Base-by-base conservation (phyloP, 2,329 filamentous ascomycete genomes). In the Ceratocystiopsis brevicomis region DNA sequence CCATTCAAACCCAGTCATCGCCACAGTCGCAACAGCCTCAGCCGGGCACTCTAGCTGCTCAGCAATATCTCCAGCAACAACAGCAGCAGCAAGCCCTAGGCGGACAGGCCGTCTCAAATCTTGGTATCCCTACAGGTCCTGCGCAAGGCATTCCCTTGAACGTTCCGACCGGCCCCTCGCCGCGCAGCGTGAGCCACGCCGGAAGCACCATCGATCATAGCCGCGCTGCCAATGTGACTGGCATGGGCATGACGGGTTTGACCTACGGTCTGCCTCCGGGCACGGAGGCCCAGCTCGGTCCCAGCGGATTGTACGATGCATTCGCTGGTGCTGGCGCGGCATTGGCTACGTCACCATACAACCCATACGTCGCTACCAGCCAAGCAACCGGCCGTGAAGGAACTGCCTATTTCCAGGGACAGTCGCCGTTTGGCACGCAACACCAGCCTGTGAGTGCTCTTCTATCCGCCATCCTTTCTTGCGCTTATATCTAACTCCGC, bases 361-460 rank as follows among this genome's bases (percentile, higher is more conserved):
- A 84, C 52, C 84, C 85, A 2, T 95, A 93, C 59, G 75, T 78
- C 2, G 78, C 39, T 12, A 35, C 85, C 52, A 81, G 90, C 46
- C 70, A 74, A 41, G 64, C 65, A 17, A 64, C 66, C 17, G 62
- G 87, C 40, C 64, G 68, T 6, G 64, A 68, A 45, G 71, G 70
- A 6, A 65, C 74, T 15, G 67, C 74, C 2, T 93, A 78, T 57
- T 93, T 81, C 55, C 70, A 71, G 40, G 57, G 67, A n/a, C 69
- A 70, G 38, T 60, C 60, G 41, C 61, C 64, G 12, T 78, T 69
- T 53, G 57, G 63, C 12, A 58, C 67, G 12, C 65, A 68, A 15
- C 57, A 67, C 17, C 78, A 81, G 50, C 81, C 81, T 18, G 74
- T 78, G 59, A 55, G 67, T 54, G 12, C 35, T 39, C 8, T 21